phyloP scores from a whole-genome alignment of 2,329 filamentous ascomycete species.

The Aspergillus texensis region DNA sequence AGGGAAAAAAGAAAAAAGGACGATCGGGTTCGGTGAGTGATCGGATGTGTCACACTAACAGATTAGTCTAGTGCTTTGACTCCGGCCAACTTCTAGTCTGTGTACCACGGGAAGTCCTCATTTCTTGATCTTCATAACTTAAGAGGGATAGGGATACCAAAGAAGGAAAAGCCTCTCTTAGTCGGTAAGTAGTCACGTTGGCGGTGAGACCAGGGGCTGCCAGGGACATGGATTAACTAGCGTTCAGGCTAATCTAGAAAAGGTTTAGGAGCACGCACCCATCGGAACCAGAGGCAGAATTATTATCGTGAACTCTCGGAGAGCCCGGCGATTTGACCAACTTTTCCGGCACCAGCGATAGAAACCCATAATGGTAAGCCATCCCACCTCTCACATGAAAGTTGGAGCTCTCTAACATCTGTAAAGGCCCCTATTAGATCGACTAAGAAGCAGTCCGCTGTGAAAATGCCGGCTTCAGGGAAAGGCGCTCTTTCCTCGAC shows the following conservation, averaged over 20 bases:
- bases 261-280: slow-evolving; percentile 11
- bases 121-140: not conserved
- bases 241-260: slow-evolving; percentile 7
- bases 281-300: slow-evolving; percentile 11
- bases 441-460: slow-evolving; percentile 19
- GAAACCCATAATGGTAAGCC: slow-evolving; percentile 7
- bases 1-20: not conserved
- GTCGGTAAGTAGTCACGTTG: slow-evolving; percentile 14
- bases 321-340: slow-evolving; percentile 3
- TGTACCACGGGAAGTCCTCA: not conserved
- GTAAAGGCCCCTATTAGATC: slow-evolving; percentile 33
- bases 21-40: slow-evolving; percentile 8
- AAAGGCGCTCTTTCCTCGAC: slow-evolving; percentile 22
- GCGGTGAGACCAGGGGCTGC: slow-evolving; percentile 21
- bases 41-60: slow-evolving; percentile 1
- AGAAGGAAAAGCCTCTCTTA: not conserved
- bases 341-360: not conserved
- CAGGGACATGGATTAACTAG: not conserved
- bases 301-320: slow-evolving; percentile 12
- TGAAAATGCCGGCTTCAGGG: slow-evolving; percentile 20
- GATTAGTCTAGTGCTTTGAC: not conserved
- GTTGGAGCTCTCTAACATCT: not conserved
- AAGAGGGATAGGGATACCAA: not conserved
- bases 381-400: not conserved
- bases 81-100: not conserved